These are phyloP conservation scores for Pleurotus djamor DNA, from an alignment of 768 basidiomycete genomes.

Conservation along the genomic window DNA sequence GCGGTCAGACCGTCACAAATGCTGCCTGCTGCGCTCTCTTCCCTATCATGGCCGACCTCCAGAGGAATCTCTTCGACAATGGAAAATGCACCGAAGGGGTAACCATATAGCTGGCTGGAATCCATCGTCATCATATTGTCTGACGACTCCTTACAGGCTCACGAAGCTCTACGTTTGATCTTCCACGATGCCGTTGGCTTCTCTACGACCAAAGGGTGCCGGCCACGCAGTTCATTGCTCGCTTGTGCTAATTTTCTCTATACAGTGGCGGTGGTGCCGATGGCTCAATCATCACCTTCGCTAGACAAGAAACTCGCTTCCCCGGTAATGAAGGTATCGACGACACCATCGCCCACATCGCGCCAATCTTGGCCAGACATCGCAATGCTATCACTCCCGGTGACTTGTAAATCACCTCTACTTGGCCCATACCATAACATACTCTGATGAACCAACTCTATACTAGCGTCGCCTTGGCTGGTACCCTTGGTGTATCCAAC, in stretches of 20 bases:
- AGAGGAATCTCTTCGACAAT: conserved; percentile 21
- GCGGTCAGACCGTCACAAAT: conserved; percentile 23
- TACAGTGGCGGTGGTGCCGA: conserved; percentile 42
- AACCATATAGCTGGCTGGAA: neutral
- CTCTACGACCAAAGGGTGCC: conserved; percentile 28
- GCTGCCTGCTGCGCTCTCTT: conserved; percentile 23
- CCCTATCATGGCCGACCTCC: conserved; percentile 19
- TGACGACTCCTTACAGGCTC: conserved; percentile 11
- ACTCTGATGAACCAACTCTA: neutral
- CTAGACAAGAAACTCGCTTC: conserved; percentile 36
- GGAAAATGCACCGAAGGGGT: conserved; percentile 27
- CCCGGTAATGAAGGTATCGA: conserved; percentile 41
- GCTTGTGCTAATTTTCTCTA: neutral
- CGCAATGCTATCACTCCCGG: conserved; percentile 24
- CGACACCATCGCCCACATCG: conserved; percentile 33
- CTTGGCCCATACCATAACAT: neutral
- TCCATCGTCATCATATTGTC: neutral
- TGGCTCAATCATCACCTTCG: conserved; percentile 47
- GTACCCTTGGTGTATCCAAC: conserved; percentile 27
- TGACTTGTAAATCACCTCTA: conserved; percentile 26
- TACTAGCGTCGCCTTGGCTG: conserved; percentile 32
- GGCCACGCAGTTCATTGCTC: neutral
- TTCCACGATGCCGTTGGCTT: conserved; percentile 45
- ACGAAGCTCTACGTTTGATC: conserved; percentile 27
- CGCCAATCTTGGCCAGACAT: conserved; percentile 28